A percentile compares a stretch with the other conserved stretches of the same genome.
phyloP scores from a whole-genome alignment of 163 green algal species.

The Smithsoniella earleae region DNA sequence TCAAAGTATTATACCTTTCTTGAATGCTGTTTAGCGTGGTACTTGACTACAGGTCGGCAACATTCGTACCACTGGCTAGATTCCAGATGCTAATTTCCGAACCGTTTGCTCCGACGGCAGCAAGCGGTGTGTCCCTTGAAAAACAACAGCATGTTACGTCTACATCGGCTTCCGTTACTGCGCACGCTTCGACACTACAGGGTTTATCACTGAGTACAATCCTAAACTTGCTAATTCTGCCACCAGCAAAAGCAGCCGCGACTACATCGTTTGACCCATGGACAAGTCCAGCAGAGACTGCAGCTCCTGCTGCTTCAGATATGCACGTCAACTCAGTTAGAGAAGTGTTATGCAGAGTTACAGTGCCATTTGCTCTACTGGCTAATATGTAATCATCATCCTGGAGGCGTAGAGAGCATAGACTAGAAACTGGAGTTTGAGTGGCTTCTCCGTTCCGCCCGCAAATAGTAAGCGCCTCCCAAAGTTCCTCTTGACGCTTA shows the following conservation, averaged over 20 bases:
- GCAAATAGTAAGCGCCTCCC: not conserved
- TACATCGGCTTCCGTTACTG: not conserved
- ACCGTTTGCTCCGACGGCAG: not conserved
- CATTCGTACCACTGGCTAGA: not conserved
- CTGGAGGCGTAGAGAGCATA: too few relatives aligned
- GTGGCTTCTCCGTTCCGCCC: not conserved
- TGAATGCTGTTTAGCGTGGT: not conserved
- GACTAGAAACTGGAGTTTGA: too few relatives aligned
- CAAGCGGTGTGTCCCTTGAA: not conserved
- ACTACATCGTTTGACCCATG: not conserved
- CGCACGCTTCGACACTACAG: not conserved
- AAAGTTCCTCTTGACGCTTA: not conserved
- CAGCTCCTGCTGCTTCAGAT: not conserved
- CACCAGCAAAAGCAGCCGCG: not conserved
- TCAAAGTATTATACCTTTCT: not conserved
- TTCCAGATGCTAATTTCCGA: constrained; percentile 1
- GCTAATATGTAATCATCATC: too few relatives aligned
- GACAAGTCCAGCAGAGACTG: not conserved
- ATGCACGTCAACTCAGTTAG: not conserved
- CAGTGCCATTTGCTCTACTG: not conserved
- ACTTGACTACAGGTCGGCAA: not conserved
- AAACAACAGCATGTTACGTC: not conserved
- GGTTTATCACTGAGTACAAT: not conserved
- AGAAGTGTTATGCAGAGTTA: not conserved
- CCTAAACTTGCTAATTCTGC: not conserved